Percentiles rank a stretch among this genome's conserved stretches.
phyloP scores from a whole-genome alignment of 1,139 yeast genomes.

The Geotrichum klebahnii region DNA sequence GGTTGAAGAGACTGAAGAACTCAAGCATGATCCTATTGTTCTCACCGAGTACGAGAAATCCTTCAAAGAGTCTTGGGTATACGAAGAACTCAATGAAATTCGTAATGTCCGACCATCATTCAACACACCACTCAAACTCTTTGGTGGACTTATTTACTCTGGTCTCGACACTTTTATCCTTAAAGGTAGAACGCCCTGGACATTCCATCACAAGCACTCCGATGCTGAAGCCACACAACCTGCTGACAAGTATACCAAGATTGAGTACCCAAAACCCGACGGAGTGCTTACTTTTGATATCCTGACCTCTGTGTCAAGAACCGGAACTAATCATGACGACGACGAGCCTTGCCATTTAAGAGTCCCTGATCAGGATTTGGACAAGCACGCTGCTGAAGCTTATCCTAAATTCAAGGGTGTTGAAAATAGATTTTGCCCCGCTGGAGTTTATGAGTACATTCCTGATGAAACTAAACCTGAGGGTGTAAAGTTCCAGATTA shows the following conservation, averaged over 20 bases:
- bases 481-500: slow-evolving; percentile 85
- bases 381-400: slow-evolving; percentile 60
- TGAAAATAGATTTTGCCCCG: slow-evolving; percentile 92
- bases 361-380: slow-evolving; percentile 64
- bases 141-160: slow-evolving; percentile 78
- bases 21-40: slow-evolving; percentile 39
- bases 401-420: slow-evolving; percentile 79
- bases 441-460: slow-evolving; percentile 93
- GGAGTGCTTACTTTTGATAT: slow-evolving; percentile 85
- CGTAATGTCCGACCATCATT: slow-evolving; percentile 92
- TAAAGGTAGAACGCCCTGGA: slow-evolving; percentile 82
- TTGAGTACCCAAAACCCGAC: slow-evolving; percentile 92
- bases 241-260: slow-evolving; percentile 63
- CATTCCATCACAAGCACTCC: slow-evolving; percentile 63
- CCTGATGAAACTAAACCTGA: slow-evolving; percentile 54
- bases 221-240: slow-evolving; percentile 69
- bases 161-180: slow-evolving; percentile 80
- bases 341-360: slow-evolving; percentile 87
- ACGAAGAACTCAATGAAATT: slow-evolving; percentile 72
- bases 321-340: slow-evolving; percentile 94
- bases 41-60: slow-evolving; percentile 57
- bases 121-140: slow-evolving; percentile 61
- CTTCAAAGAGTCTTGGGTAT: slow-evolving; percentile 76
- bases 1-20: slow-evolving; percentile 39
- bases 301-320: slow-evolving; percentile 85